These are phyloP conservation scores for Durotheca rogersii DNA, from an alignment of 495 filamentous ascomycete species.

Conservation along the genomic window DNA sequence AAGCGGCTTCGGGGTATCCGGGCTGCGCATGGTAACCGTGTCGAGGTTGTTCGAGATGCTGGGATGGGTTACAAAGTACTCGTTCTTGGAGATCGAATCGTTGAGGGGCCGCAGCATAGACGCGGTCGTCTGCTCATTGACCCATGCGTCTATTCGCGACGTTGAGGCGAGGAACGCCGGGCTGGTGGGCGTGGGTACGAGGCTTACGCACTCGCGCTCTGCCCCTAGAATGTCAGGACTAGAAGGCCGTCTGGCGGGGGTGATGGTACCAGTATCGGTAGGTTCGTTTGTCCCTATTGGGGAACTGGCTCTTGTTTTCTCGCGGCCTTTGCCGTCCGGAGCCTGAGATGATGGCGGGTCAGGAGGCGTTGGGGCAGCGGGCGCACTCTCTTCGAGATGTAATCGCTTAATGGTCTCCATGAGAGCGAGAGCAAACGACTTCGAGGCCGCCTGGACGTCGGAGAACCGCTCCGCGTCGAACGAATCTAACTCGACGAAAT, in stretches of 20 bases:
- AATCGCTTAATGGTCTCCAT: conserved; percentile 39
- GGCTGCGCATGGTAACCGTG: conserved; percentile 16
- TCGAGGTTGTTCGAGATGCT: conserved; percentile 27
- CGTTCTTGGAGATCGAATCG: conserved; percentile 24
- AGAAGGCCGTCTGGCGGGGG: conserved; percentile 21
- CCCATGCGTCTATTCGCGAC: conserved; percentile 29
- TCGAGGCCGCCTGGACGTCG: conserved; percentile 39
- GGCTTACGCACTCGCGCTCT: conserved; percentile 26
- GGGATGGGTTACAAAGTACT: conserved; percentile 15
- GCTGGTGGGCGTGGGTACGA: conserved; percentile 11
- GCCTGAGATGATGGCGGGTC: conserved; percentile 4
- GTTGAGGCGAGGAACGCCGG: conserved; percentile 6
- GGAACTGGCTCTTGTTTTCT: conserved; percentile 7
- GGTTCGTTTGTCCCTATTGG: conserved; percentile 3
- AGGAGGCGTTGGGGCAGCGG: conserved; percentile 1
- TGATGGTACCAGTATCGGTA: conserved; percentile 7
- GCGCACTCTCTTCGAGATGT: conserved; percentile 22
- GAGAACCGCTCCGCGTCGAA: conserved; percentile 36
- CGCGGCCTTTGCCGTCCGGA: conserved; percentile 6
- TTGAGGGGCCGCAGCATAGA: conserved; percentile 20
- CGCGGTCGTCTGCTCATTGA: conserved; percentile 28
- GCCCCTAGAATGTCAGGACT: conserved; percentile 31
- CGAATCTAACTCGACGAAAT: conserved; percentile 36
- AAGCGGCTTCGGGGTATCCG: conserved; percentile 6
- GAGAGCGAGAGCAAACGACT: conserved; percentile 40